Base-by-base conservation (phyloP, 2,329 filamentous ascomycete genomes). In the Colletotrichum paranaense region DNA sequence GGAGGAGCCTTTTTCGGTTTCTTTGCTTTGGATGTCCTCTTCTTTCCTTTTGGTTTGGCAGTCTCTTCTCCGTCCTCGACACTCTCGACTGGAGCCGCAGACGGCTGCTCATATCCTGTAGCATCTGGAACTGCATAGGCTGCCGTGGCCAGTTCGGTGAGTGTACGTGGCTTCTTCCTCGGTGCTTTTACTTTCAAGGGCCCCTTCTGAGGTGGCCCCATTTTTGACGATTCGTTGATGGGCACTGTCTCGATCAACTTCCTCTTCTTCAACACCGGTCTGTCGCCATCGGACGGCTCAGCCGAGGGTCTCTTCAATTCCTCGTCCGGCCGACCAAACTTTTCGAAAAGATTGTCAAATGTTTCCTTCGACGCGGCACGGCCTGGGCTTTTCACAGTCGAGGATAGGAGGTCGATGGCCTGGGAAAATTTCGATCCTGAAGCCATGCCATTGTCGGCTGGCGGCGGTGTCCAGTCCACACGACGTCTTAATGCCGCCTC, bases 91-190 rank as follows among this genome's bases (percentile, higher is more conserved):
- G 60, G 60, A 35, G 11, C 32, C 11, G 84, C 81, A 11, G 79
- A 80, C 57, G 74, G 76, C 5, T 59, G 68, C 52, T 64, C 77
- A 35, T 79, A 75, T 35, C 84, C 81, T 11, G 79, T 75, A 64
- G 86, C 80, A 4, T 81, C 79, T 3, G 83, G 79, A 28, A 84
- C 80, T 14, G 79, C 80, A 78, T 95, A 97, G 5, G 91, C 90
- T 14, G 93, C 92, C 1, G 92, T 96, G 12, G 94, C 93, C 62
- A 94, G 84, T 53, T 91, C 93, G 0, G 95, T 97, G 69, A 97
- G 92, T 0, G 94, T 97, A 53, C 90, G 91, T 0, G 91, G 83
- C 80, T 93, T 95, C 82, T 93, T 95, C 81, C 90, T 91, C 4
- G 87, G 83, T 5, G 86, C 84, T 76, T 90, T 92, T 26, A 82